Base-by-base conservation (phyloP, 192 early-diverging fungal genomes). In the Borealophlyctis nickersoniae region DNA sequence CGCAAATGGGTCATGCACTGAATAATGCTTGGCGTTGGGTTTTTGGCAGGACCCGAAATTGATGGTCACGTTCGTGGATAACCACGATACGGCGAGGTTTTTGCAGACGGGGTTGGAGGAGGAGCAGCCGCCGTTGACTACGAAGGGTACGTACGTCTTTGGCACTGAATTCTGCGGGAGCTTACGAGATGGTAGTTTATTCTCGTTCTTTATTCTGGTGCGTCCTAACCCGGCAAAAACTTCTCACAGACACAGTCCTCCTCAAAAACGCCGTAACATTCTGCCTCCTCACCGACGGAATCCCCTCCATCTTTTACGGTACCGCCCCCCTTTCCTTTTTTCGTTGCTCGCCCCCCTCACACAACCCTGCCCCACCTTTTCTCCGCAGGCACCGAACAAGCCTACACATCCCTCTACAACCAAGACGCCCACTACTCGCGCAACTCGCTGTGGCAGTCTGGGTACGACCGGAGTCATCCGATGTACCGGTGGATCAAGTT, bases 11-110 rank as follows among this genome's bases (percentile, higher is more conserved):
- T n/a, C n/a, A n/a, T n/a, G n/a, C n/a, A n/a, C n/a, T n/a, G n/a
- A n/a, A n/a, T n/a, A n/a, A n/a, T n/a, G n/a, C n/a, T n/a, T n/a
- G n/a, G n/a, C n/a, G n/a, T n/a, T n/a, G n/a, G n/a, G n/a, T n/a
- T n/a, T n/a, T n/a, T 45, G 39, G 19, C 39, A 45, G 39, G 39
- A 45, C 39, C 58, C 74, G 76, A 30, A 82, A 57, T 31, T 78
- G 67, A 28, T 85, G 67, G 24, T 28, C n/a, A 31, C 73, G 69
- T 33, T 67, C 68, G 9, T 52, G n/a, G 39, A 74, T 45, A 59
- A 81, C 60, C 52, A 62, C 35, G 45, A 72, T 54, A 14, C n/a
- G 7, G 11, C 32, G 33, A 36, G 70, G n/a, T 72, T 72, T 49
- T 51, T 72, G 19, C n/a, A 23, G 14, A 59, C 28, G 16, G 9